phyloP scores from a whole-genome alignment of 2,329 filamentous ascomycete genomes.

The Fusarium incarnatum region DNA sequence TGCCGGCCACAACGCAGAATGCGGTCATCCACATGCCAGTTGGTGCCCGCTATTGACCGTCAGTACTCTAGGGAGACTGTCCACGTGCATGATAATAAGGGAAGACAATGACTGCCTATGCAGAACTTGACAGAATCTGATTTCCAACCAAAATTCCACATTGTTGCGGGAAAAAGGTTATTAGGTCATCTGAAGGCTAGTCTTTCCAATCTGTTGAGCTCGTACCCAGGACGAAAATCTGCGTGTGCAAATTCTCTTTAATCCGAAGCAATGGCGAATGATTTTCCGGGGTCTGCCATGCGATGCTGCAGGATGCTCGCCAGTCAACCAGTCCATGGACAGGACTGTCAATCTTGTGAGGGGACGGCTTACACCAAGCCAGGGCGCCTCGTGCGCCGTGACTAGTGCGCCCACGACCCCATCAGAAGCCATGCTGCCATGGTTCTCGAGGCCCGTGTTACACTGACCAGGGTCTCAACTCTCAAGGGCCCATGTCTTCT shows the following conservation, averaged over 20 bases:
- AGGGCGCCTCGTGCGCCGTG: slow-evolving; percentile 49
- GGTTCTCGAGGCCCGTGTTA: slow-evolving; percentile 35
- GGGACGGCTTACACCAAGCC: slow-evolving; percentile 44
- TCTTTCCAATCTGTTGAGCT: slow-evolving; percentile 18
- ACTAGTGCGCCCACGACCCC: slow-evolving; percentile 41
- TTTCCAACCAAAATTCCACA: not conserved
- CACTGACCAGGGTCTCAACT: slow-evolving; percentile 1
- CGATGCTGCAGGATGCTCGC: slow-evolving; percentile 27
- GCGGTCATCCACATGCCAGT: slow-evolving; percentile 42
- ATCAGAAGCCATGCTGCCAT: slow-evolving; percentile 36
- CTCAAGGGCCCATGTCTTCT: slow-evolving; percentile 7
- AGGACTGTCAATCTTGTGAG: slow-evolving; percentile 35
- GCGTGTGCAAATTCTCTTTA: not conserved
- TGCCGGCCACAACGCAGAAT: slow-evolving; percentile 33
- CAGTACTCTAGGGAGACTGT: slow-evolving; percentile 6
- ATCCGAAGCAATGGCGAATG: slow-evolving; percentile 6
- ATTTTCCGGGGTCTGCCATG: slow-evolving; percentile 20
- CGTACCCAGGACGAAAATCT: slow-evolving; percentile 8
- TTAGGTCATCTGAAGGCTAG: slow-evolving; percentile 23
- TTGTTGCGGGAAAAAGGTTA: slow-evolving; percentile 11
- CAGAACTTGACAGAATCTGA: not conserved
- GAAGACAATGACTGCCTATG: not conserved
- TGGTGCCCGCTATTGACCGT: slow-evolving; percentile 26
- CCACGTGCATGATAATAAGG: not conserved
- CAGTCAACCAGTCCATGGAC: slow-evolving; percentile 28